Percentiles rank a stretch among this genome's conserved stretches.
Evolutionary conservation across 2,329 filamentous ascomycete species (phyloP).

Genomic region (Cordyceps pruinosa): DNA sequence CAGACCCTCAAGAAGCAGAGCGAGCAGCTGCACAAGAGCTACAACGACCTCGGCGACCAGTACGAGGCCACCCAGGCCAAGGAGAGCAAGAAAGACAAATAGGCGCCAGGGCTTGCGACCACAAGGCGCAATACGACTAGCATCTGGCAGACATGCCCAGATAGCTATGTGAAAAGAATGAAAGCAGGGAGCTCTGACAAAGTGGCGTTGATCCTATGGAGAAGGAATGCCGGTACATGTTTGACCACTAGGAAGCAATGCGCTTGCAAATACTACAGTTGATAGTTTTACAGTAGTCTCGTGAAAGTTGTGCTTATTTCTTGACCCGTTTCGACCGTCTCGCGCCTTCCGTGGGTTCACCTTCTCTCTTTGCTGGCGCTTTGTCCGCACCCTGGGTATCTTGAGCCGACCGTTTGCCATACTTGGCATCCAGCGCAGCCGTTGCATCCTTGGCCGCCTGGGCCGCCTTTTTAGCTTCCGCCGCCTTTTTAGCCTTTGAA

Average conservation of each 20-base stretch:
- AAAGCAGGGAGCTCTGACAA: not conserved
- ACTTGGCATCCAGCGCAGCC: too few species aligned
- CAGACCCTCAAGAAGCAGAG: conserved; percentile 89
- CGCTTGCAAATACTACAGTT: not conserved
- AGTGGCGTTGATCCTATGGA: not conserved
- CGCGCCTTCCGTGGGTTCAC: not conserved
- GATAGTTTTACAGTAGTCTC: conserved; percentile 6
- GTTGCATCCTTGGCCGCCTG: too few species aligned
- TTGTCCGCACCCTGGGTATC: not conserved
- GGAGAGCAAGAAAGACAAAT: conserved; percentile 53
- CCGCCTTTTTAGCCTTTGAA: not conserved
- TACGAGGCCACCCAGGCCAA: conserved; percentile 53
- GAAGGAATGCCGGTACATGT: not conserved
- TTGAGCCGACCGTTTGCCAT: too few species aligned
- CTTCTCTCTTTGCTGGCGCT: not conserved
- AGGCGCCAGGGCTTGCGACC: conserved; percentile 15
- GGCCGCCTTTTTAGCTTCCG: too few species aligned
- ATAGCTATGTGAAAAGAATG: too few species aligned
- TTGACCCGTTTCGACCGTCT: conserved; percentile 10
- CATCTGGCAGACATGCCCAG: not conserved
- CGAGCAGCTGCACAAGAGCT: conserved; percentile 75
- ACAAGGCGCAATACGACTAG: not conserved
- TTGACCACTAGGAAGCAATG: not conserved
- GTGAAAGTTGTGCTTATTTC: not conserved
- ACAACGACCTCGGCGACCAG: conserved; percentile 78